Evolutionary conservation across 352 stramenopile species (phyloP), one percentile per base, ranked within the genome.

Genomic region (Aphanomyces stellatus): DNA sequence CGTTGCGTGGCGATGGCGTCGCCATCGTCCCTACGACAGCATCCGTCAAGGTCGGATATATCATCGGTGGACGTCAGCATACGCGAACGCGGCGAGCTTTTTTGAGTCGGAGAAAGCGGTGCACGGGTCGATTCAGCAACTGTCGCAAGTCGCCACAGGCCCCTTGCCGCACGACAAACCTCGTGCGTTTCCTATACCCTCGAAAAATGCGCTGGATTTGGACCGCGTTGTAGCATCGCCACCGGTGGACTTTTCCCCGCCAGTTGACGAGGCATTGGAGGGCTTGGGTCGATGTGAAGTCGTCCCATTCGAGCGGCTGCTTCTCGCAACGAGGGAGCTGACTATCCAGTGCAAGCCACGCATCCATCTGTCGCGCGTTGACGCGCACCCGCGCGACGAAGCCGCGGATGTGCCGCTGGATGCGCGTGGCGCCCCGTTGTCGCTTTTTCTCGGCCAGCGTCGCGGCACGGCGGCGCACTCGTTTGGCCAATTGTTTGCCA

Each of bases 51-150:
- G 7, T 31, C n/a, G 22, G 17, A 3, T n/a, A 0, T 51, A 13
- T 3, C 8, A 37, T 56, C 11, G 8, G 6, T 17, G 13, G 19
- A 10, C 13, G 11, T 22, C 5, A 15, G 17, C 41, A 17, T 67
- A 67, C 60, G 4, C 60, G 60, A 57, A 67, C 60, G 4, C 60
- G 60, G 24, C 34, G 31, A 49, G 40, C 60, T 22, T 57, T 40
- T n/a, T 25, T 37, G 2, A 30, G 22, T 4, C 24, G 41, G 6
- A 67, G 27, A 57, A 57, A 67, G 2, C 7, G 11, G 34, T 60
- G 46, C 41, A 67, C 60, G 3, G 49, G 46, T 2, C 24, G 22
- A 46, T 56, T 67, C 1, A 67, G 34, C 6, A 67, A 30, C 11
- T 35, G 10, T 19, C 48, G 60, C 17, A 67, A 28, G 15, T 67